Base-by-base conservation (phyloP, 2,329 filamentous ascomycete genomes). In the Colletotrichum trifolii region DNA sequence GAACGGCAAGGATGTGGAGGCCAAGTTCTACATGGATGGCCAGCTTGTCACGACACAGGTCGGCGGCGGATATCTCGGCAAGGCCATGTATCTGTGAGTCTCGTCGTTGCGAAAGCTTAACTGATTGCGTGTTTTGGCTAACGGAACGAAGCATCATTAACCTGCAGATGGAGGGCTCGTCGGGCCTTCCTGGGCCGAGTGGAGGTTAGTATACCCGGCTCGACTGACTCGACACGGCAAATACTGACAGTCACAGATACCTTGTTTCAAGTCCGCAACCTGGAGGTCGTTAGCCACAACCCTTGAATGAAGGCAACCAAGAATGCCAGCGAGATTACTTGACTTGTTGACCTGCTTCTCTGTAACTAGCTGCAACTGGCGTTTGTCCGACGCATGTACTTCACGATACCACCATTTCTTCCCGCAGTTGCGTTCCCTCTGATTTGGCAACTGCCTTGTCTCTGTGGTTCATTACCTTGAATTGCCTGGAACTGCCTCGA, bases 1-100 rank as follows among this genome's bases (percentile, higher is more conserved):
- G 58, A 83, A 86, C 72, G 83, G 83, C 36, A 76, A 76, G 61
- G 82, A 87, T 71, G 80, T 86, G 9, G 75, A 77, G n/a, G 79
- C 82, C 1, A 83, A 80, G 66, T 88, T 87, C 71, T 87, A 81
- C 69, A 76, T 88, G 74, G 83, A 88, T 69, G 84, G 79, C 4
- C 71, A 70, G 35, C 73, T 83, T 42, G 71, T 85, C 8, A 78
- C 81, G 25, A 85, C 80, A 3, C 85, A 87, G 71, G 78, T 80
- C 46, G 85, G 83, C 1, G 78, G 74, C 13, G 80, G 77, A 0
- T 86, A 81, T 70, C 77, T 84, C 6, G 84, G 82, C 4, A 77
- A 83, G 71, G 71, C 79, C 0, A 75, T 84, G 74, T 81, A 79
- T 56, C 67, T 82, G 75, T 81, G 66, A 73, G 77, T 73, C 25